Percentiles rank a stretch among this genome's conserved stretches.
Evolutionary conservation across 441 rosid genomes (phyloP).

Genomic region (Kokia cookei): DNA sequence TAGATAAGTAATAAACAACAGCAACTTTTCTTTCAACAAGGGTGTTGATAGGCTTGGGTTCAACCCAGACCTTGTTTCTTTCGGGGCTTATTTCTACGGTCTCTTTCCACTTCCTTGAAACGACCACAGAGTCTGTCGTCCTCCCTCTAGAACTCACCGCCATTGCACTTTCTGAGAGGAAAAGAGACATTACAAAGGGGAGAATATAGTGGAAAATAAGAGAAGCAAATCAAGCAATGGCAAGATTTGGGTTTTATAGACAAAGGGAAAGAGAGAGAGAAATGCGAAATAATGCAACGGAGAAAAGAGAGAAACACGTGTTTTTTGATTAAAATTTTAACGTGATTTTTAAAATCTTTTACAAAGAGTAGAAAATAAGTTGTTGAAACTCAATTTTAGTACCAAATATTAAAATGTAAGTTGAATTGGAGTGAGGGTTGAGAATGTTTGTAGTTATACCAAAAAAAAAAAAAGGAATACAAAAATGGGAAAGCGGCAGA

Average conservation of each 20-base stretch:
- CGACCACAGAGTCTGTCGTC: slow-evolving; percentile 20
- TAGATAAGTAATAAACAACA: slow-evolving; percentile 51
- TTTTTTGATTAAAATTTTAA: too few relatives aligned
- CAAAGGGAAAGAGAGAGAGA: background rate
- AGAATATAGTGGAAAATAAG: background rate
- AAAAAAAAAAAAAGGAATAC: slow-evolving; percentile 10
- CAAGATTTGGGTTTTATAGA: slow-evolving; percentile 25
- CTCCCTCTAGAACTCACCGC: slow-evolving; percentile 25
- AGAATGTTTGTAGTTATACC: too few relatives aligned
- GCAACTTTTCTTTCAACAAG: slow-evolving; percentile 34
- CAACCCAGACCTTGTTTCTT: slow-evolving; percentile 51
- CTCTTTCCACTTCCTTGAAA: slow-evolving; percentile 51
- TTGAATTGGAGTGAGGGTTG: too few relatives aligned
- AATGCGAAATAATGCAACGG: too few relatives aligned
- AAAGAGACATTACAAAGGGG: background rate
- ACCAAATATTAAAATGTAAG: too few relatives aligned
- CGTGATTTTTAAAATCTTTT: too few relatives aligned
- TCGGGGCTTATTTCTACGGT: slow-evolving; percentile 49
- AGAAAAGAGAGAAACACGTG: too few relatives aligned
- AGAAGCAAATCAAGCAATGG: slow-evolving; percentile 7
- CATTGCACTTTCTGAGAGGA: slow-evolving; percentile 10
- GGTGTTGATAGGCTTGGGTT: slow-evolving; percentile 16
- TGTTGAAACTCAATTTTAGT: too few relatives aligned
- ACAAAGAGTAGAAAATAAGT: too few relatives aligned
- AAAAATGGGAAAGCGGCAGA: slow-evolving; percentile 66